phyloP scores from a whole-genome alignment of 2,329 filamentous ascomycete species.

The Conoideocrella luteorostrata region DNA sequence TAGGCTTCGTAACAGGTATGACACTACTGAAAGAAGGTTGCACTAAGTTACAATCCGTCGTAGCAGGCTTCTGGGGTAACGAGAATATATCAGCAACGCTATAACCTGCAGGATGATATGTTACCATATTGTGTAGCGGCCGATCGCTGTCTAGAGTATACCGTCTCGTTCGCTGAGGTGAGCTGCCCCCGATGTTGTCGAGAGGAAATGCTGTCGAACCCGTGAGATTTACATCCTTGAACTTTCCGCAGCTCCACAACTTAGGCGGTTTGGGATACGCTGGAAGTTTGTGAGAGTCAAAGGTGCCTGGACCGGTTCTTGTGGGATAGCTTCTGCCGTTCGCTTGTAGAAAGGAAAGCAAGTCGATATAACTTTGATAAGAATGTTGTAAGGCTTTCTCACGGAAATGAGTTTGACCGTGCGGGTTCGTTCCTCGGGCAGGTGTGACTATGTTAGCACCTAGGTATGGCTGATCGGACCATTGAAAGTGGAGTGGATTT shows the following conservation, averaged over 20 bases:
- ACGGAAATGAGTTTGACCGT: slow-evolving; percentile 40
- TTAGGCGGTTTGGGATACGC: slow-evolving; percentile 48
- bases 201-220: background rate
- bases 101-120: background rate
- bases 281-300: slow-evolving; percentile 39
- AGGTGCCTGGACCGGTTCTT: slow-evolving; percentile 30
- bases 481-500: background rate
- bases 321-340: slow-evolving; percentile 42
- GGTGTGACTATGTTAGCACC: background rate
- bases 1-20: slow-evolving; percentile 15
- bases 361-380: slow-evolving; percentile 66
- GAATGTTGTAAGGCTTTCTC: slow-evolving; percentile 64
- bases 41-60: background rate
- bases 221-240: background rate
- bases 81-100: background rate
- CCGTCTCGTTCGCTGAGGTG: background rate
- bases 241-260: slow-evolving; percentile 18
- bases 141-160: slow-evolving; percentile 5
- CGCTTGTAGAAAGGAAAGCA: slow-evolving; percentile 59
- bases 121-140: background rate
- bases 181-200: background rate
- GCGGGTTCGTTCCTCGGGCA: background rate
- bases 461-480: background rate
- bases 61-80: background rate
- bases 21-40: slow-evolving; percentile 6